A percentile compares a stretch with the other conserved stretches of the same genome.
Conservation (phyloP, 495 filamentous ascomycete species). For the Annulohypoxylon stygium region DNA sequence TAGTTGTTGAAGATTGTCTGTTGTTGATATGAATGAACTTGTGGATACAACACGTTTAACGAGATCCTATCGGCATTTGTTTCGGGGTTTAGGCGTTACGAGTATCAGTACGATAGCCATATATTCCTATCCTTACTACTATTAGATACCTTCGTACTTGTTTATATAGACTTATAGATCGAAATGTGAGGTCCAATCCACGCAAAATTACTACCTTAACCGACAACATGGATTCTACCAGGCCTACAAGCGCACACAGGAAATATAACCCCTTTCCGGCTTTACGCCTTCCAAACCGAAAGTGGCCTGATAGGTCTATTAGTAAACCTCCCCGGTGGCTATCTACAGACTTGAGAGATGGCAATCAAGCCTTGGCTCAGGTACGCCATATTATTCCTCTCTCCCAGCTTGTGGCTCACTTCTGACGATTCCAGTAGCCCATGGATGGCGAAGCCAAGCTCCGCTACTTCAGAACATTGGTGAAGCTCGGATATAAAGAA, state of each 20-base stretch:
- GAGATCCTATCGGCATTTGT: neutral
- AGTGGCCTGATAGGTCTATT: neutral
- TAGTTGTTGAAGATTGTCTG: neutral
- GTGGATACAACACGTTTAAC: neutral
- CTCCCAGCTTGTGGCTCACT: neutral
- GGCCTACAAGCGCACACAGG: neutral
- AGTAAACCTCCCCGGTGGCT: neutral
- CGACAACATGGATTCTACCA: neutral
- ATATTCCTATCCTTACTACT: too few relatives aligned
- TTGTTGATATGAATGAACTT: neutral
- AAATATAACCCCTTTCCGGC: neutral
- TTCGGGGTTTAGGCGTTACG: neutral
- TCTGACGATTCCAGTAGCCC: neutral
- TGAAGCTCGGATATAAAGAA: neutral
- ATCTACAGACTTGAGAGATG: neutral
- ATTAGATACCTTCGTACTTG: too few relatives aligned
- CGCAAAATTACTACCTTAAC: neutral
- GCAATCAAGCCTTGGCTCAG: neutral
- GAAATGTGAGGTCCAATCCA: neutral
- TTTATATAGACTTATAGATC: neutral
- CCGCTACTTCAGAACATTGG: neutral
- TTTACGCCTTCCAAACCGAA: neutral
- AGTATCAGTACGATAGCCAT: neutral
- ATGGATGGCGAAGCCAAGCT: neutral
- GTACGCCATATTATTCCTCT: neutral